Base-by-base conservation (phyloP, 257 asterid genomes). In the Solanum stenotomum region DNA sequence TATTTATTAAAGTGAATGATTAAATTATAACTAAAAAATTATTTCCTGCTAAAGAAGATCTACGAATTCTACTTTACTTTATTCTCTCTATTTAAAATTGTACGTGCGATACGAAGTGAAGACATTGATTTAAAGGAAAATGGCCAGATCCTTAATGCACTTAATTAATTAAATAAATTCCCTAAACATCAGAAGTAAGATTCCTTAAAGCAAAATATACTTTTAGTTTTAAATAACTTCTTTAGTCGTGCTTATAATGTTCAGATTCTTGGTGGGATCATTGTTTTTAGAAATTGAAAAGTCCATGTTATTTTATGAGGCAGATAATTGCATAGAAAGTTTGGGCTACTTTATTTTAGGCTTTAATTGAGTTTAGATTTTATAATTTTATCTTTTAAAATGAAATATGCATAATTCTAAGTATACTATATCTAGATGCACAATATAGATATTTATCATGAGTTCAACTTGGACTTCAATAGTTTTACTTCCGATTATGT, bases 51-150 rank as follows among this genome's bases (percentile, higher is more conserved):
- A 77, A 77, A 77, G 11, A 77, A 23, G 22, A 23, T 77, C 34
- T 38, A 77, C 59, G 34, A 38, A 10, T 77, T 77, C 6, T 38
- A 40, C 59, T 77, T 77, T 77, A 44, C 87, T 76, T 89, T 87
- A 89, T 89, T 89, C 90, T 79, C 88, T 75, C 82, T 87, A 87
- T 87, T 85, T 34, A 40, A 77, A 77, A 77, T 20, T 59, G 11
- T 38, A 77, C 34, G 22, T 77, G 38, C 3, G 22, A 77, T 77
- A 38, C 3, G 22, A 77, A 77, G 87, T 74, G 83, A 77, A 34
- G 44, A 81, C 86, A 76, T 84, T 35, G 77, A 75, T 29, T 61
- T 35, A 49, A 87, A 76, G 82, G 42, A 35, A 87, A 89, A 84
- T 84, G 81, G 56, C 83, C 86, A 76, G 77, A 84, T 87, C 90